Base-by-base conservation (phyloP, 148 eudicot species). In the Rhododendron williamsianum region DNA sequence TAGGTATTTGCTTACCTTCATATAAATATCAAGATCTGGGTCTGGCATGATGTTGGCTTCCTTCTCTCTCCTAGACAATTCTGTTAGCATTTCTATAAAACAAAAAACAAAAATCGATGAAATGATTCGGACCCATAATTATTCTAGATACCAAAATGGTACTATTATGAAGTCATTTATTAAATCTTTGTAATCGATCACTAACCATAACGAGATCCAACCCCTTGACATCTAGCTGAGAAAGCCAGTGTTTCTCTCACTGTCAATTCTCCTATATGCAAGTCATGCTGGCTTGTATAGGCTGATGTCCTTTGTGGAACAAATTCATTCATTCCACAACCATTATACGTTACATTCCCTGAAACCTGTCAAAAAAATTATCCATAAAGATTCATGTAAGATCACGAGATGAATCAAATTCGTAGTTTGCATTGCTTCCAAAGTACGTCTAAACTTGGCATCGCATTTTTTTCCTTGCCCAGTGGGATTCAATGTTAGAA, bases 161-260 rank as follows among this genome's bases (percentile, higher is more conserved):
- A 69, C 13, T 46, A 49, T 25, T 51, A 33, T 23, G 35, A 10
- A 4, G 25, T 4, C 78, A 71, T 84, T 41, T 3, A 21, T 36
- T 23, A 7, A 54, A 54, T 30, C 1, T 51, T 30, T 25, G 19
- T 5, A 15, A 30, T n/a, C n/a, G n/a, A n/a, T 71, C 41, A 86
- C 89, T 81, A 56, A 93, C 96, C 96, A 84, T 89, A 91, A 74
- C 92, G 87, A 33, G 91, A 45, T 83, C 96, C 96, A 49, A 92
- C 94, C 43, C 96, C 96, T 89, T 93, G 96, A 65, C 93, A 92
- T 86, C 94, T 91, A 18, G 91, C 93, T 2, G 96, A 92, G 82
- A 93, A 93, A 38, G 91, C 90, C 9, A 93, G 76, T 49, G 96
- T 93, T 86, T 93, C 96, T 87, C 94, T 88, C 23, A 92, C 96